These are phyloP conservation scores for Penicillium sp. DNA, from an alignment of 2,329 filamentous ascomycete species.

Conservation along the genomic window DNA sequence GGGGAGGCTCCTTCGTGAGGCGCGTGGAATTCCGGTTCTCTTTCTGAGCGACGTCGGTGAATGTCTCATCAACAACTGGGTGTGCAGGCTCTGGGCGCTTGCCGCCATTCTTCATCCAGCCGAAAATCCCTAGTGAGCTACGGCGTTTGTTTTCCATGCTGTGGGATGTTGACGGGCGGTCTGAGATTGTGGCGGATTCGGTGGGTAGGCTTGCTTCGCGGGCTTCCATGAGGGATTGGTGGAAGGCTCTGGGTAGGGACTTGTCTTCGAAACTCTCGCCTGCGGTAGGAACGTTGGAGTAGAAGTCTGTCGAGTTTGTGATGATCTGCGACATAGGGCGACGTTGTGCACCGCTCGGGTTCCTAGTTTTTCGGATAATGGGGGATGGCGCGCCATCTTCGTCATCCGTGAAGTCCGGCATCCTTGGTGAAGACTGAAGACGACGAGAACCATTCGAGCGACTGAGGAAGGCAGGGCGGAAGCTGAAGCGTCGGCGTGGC, in stretches of 20 bases:
- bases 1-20: constrained; percentile 14
- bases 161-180: constrained; percentile 28
- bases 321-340: constrained; percentile 15
- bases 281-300: constrained; percentile 17
- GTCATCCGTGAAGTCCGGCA: constrained; percentile 23
- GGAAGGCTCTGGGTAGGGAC: constrained; percentile 14
- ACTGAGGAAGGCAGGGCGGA: constrained; percentile 38
- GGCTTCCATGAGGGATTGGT: constrained; percentile 31
- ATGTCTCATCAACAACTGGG: constrained; percentile 5
- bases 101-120: constrained; percentile 41
- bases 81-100: constrained; percentile 21
- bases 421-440: constrained; percentile 26
- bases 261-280: constrained; percentile 9
- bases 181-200: constrained; percentile 16
- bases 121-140: constrained; percentile 38
- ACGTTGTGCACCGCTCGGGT: constrained; percentile 12
- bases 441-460: constrained; percentile 27
- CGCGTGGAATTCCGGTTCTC: constrained; percentile 18
- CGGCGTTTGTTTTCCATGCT: constrained; percentile 37
- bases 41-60: constrained; percentile 3
- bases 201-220: constrained; percentile 17
- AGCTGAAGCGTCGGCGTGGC: constrained; percentile 34
- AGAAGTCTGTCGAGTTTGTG: constrained; percentile 14
- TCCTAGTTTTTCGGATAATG: constrained; percentile 32
- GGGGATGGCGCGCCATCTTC: constrained; percentile 36